A percentile compares a stretch with the other conserved stretches of the same genome.
Conservation (phyloP, 495 filamentous ascomycete genomes). For the Neurospora tetraspora region DNA sequence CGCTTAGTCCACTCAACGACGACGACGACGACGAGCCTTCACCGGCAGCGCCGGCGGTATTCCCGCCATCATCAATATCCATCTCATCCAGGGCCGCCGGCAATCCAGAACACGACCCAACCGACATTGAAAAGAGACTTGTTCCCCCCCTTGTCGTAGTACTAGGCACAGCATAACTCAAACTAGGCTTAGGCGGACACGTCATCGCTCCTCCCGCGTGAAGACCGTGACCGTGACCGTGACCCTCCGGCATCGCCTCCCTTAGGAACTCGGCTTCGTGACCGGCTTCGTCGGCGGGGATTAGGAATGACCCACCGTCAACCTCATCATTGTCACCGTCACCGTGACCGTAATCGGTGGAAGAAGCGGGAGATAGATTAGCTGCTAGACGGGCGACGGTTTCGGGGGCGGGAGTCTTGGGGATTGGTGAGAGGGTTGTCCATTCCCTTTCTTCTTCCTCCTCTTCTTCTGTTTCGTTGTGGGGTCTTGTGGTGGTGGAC, state of each 20-base stretch:
- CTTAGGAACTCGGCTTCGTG: constrained; percentile 12
- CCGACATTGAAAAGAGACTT: not conserved
- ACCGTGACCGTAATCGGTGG: constrained; percentile 1
- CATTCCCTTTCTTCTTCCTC: constrained; percentile 30
- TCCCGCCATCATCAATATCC: not conserved
- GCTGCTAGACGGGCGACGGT: constrained; percentile 32
- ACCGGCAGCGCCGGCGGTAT: constrained; percentile 7
- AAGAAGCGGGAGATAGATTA: constrained; percentile 27
- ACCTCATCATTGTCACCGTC: not conserved
- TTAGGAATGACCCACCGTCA: not conserved
- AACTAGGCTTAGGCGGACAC: constrained; percentile 55
- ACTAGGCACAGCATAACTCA: not conserved
- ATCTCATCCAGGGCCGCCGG: not conserved
- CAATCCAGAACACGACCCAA: not conserved
- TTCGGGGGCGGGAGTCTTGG: constrained; percentile 44
- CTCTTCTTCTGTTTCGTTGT: constrained; percentile 22
- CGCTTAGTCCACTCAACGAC: too few relatives aligned
- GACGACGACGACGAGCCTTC: not conserved
- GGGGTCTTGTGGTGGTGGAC: constrained; percentile 14
- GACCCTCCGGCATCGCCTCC: constrained; percentile 46
- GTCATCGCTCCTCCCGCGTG: constrained; percentile 21
- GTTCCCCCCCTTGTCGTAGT: not conserved
- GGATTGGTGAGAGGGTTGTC: constrained; percentile 36
- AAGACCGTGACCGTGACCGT: not conserved
- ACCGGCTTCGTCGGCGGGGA: constrained; percentile 4